Evolutionary conservation across 2,329 filamentous ascomycete species (phyloP), one percentile per base, ranked within the genome.

Genomic region (Pseudopithomyces chartarum): DNA sequence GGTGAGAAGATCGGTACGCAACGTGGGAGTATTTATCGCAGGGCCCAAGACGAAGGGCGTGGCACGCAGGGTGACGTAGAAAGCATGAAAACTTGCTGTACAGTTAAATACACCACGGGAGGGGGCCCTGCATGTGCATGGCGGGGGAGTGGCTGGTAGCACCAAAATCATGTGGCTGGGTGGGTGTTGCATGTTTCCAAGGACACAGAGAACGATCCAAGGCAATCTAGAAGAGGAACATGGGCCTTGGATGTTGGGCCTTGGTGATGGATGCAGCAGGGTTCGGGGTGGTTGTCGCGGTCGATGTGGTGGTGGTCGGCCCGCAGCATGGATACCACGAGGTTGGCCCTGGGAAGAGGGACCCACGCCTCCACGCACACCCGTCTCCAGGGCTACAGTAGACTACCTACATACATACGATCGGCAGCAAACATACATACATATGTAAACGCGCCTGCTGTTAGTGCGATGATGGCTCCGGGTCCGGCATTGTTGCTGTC

Each of bases 111-210:
- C 43, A 36, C 44, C 34, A 38, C 36, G 49, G 36, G 20, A 33
- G 20, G 42, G 52, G 38, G 43, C 20, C 17, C 38, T 32, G 20
- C 50, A 44, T 49, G 39, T 39, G 53, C 57, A 61, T 63, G 65
- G 64, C 64, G 66, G 66, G 65, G 62, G 58, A 64, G 62, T 60
- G 60, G 65, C 64, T 63, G 60, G 54, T 29, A 46, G 36, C 33
- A 11, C 23, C 23, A 40, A 54, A 58, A 56, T 46, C 39, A 39
- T 48, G 62, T 63, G 66, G 65, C 64, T 69, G 66, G 66, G 55
- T 23, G 19, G 20, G 7, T 12, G 39, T 58, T 55, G 59, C 58
- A 59, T 47, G 38, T 38, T 34, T 39, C 52, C 32, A 47, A 33
- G 34, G 45, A 26, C 15, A 6, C 45, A 29, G 54, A 29, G 47